Base-by-base conservation (phyloP, 306 rosid species). In the Hylodesmum podocarpum region DNA sequence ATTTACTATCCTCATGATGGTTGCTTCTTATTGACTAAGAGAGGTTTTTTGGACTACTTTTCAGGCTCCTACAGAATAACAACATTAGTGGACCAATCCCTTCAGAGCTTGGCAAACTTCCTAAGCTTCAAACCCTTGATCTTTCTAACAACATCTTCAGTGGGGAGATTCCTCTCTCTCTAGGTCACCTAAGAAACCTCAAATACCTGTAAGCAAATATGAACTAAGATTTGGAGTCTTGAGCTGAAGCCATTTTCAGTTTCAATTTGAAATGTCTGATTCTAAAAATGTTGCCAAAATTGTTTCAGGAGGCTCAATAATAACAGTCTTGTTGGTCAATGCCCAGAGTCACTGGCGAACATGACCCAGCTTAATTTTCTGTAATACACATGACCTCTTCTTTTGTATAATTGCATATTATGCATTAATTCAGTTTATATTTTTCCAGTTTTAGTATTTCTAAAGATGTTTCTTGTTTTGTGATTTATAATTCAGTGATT, bases 1-100 rank as follows among this genome's bases (percentile, higher is more conserved):
- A 24, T 46, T 57, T 16, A 33, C 2, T 21, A 61, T 15, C 51
- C 51, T 76, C 43, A 55, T 3, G 7, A 69, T 40, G 47, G 77
- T 4, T 51, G 72, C 40, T 82, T 82, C 44, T 77, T 41, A 15
- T 37, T 67, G 58, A 70, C 34, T 66, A 57, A 84, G 54, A 63
- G 47, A n/a, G 57, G 66, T 77, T 66, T 19, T 77, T 0, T 82
- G 66, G 61, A 19, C 40, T 73, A 27, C 59, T 58, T 81, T 84
- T 70, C 93, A 96, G 99, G 89, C 78, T 96, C 46, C 73, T 96
- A 3, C 99, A 96, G 88, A 92, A 92, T 89, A 96, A 96, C 87
- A 90, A 96, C 80, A 88, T 96, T 22, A 87, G 85, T 47, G 99
- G 99, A 34, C 68, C 86, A 84, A 80, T 96, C 55, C 99, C 99